Evolutionary conservation across 139 green algal genomes (phyloP).

Genomic region (Chlamydomonas schloesseri): DNA sequence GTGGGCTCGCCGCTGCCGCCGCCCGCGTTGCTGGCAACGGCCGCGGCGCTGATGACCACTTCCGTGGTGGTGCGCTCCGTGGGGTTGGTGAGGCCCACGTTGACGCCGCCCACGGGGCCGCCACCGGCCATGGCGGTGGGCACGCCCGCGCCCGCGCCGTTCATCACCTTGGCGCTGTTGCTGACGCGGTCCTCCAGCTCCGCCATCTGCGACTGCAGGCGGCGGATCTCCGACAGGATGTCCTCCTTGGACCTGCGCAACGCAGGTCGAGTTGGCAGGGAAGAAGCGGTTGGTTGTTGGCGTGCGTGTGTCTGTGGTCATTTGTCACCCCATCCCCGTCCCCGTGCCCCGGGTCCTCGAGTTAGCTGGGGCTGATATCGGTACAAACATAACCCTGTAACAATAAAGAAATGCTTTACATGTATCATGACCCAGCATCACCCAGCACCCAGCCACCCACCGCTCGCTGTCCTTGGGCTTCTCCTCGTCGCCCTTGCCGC

Average conservation of each 20-base stretch:
- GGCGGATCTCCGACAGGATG: conserved; percentile 68
- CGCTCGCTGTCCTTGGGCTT: conserved; percentile 34
- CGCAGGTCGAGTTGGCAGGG: too few relatives aligned
- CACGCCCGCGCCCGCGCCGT: not conserved
- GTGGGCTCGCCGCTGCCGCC: not conserved
- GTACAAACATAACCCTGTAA: too few relatives aligned
- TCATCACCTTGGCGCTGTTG: conserved; percentile 34
- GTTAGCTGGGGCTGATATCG: too few relatives aligned
- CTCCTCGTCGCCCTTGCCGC: conserved; percentile 53
- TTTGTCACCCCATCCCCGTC: too few relatives aligned
- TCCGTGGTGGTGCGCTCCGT: not conserved
- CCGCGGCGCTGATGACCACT: not conserved
- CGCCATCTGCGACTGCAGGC: conserved; percentile 67
- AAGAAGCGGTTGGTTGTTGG: too few relatives aligned
- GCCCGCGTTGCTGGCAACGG: conserved; percentile 9
- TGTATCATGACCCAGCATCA: too few relatives aligned
- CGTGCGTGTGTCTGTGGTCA: too few relatives aligned
- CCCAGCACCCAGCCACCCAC: not conserved
- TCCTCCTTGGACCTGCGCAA: conserved; percentile 69
- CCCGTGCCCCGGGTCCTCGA: too few relatives aligned
- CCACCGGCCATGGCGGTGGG: not conserved
- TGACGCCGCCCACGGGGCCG: not conserved
- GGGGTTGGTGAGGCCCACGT: not conserved
- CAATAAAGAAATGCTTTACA: too few relatives aligned
- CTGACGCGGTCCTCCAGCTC: conserved; percentile 62